Evolutionary conservation across 192 early-diverging fungal species (phyloP).

Genomic region (Allomyces macrogynus): DNA sequence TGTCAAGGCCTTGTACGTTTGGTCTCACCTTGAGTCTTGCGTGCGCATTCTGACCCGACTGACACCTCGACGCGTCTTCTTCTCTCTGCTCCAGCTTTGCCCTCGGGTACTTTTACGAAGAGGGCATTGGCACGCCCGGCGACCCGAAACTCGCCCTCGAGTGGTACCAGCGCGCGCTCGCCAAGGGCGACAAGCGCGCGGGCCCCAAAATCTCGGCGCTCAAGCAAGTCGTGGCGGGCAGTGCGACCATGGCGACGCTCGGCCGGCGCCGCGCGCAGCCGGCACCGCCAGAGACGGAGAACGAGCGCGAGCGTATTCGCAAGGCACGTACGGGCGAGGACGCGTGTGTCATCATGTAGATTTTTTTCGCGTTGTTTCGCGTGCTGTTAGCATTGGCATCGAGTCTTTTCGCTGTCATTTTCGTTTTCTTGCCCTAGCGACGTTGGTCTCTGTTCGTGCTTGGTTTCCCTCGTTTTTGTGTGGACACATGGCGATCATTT

Average conservation of each 20-base stretch:
- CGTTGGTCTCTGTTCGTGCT: too few species aligned
- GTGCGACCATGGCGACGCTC: neutral
- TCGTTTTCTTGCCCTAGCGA: too few species aligned
- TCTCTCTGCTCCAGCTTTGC: slow-evolving; percentile 11
- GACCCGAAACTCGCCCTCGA: slow-evolving; percentile 28
- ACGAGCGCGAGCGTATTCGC: neutral
- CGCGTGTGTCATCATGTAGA: neutral
- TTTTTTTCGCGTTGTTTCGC: too few species aligned
- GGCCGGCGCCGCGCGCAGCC: neutral
- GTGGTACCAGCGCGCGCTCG: slow-evolving; percentile 48
- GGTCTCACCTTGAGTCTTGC: neutral
- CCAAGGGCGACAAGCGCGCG: slow-evolving; percentile 37
- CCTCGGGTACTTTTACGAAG: slow-evolving; percentile 44
- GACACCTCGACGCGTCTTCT: too few species aligned
- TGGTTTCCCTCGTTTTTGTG: too few species aligned
- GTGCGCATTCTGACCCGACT: too few species aligned
- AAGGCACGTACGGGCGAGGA: neutral
- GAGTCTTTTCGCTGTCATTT: too few species aligned
- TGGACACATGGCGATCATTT: too few species aligned
- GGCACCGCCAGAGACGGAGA: neutral
- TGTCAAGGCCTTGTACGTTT: slow-evolving; percentile 30
- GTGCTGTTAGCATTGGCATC: too few species aligned
- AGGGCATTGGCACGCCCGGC: slow-evolving; percentile 33
- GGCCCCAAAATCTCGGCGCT: neutral
- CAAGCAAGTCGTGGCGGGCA: neutral